These are phyloP conservation scores for Wickerhamiella cacticola DNA, from an alignment of 805 yeast genomes.

Conservation along the genomic window DNA sequence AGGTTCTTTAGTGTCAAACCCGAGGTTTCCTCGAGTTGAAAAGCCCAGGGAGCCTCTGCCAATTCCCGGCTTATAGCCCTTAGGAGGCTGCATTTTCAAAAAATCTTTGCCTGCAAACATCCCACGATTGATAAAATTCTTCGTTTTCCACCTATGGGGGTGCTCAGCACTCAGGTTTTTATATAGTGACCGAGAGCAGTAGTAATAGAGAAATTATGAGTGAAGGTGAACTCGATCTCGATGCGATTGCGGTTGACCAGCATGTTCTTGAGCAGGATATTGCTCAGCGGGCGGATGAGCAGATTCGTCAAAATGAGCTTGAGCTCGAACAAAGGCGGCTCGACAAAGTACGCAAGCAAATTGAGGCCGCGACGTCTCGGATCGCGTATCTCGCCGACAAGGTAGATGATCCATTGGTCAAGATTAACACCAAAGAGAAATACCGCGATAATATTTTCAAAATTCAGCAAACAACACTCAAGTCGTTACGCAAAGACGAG, in stretches of 20 bases:
- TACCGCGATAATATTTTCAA: slow-evolving; percentile 43
- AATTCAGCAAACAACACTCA: slow-evolving; percentile 40
- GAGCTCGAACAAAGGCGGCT: slow-evolving; percentile 68
- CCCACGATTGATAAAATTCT: too few relatives aligned
- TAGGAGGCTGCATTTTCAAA: slow-evolving; percentile 75
- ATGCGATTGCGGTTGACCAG: slow-evolving; percentile 60
- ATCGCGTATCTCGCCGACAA: slow-evolving; percentile 38
- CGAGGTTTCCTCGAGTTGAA: slow-evolving; percentile 70
- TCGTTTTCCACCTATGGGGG: too few relatives aligned
- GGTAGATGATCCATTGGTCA: slow-evolving; percentile 40
- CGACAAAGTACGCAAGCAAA: slow-evolving; percentile 47
- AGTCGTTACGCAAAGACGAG: slow-evolving; percentile 46
- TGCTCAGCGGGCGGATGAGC: slow-evolving; percentile 45
- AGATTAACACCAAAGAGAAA: slow-evolving; percentile 51
- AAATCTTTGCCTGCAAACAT: slow-evolving; percentile 35
- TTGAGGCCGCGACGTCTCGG: slow-evolving; percentile 35
- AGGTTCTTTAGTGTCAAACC: slow-evolving; percentile 30
- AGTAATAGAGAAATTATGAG: background rate
- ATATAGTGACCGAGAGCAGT: too few relatives aligned
- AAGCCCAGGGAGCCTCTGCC: slow-evolving; percentile 96
- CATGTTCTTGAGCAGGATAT: slow-evolving; percentile 63
- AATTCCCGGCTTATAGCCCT: slow-evolving; percentile 81
- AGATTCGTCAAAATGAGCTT: slow-evolving; percentile 46
- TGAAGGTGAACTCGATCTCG: background rate
- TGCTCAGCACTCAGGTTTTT: too few relatives aligned